Evolutionary conservation across 1,284 basidiomycete species (phyloP).

Genomic region (Trichosporon coremiiforme): DNA sequence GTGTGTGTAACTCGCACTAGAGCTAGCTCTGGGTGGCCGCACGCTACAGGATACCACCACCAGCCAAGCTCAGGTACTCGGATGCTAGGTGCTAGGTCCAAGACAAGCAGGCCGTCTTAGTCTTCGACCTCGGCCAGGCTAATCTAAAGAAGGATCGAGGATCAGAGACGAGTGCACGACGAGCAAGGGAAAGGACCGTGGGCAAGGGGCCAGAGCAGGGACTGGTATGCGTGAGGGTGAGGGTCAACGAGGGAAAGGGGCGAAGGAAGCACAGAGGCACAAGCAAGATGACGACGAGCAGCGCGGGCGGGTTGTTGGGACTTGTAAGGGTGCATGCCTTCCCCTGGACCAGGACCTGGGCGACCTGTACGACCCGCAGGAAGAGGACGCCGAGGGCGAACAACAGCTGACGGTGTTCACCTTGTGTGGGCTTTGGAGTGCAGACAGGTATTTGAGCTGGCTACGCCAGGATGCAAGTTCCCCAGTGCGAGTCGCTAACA

Average conservation of each 20-base stretch:
- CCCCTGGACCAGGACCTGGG: slow-evolving; percentile 14
- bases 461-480: background rate
- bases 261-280: background rate
- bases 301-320: slow-evolving; percentile 8
- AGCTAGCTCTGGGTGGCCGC: background rate
- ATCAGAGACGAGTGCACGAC: background rate
- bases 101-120: background rate
- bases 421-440: background rate
- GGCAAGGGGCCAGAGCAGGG: slow-evolving; percentile 8
- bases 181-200: slow-evolving; percentile 11
- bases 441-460: background rate
- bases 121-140: background rate
- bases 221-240: slow-evolving; percentile 11
- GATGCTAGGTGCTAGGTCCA: background rate
- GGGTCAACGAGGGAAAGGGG: background rate
- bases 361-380: background rate
- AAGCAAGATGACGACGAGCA: slow-evolving; percentile 12
- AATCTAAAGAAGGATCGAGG: slow-evolving; percentile 7
- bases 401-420: background rate
- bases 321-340: background rate
- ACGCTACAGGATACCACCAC: background rate
- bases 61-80: background rate
- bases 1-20: slow-evolving; percentile 4
- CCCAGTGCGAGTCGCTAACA: background rate
- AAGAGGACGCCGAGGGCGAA: background rate